These are phyloP conservation scores for Crepidotus variabilis DNA, from an alignment of 768 basidiomycete genomes.

Conservation along the genomic window DNA sequence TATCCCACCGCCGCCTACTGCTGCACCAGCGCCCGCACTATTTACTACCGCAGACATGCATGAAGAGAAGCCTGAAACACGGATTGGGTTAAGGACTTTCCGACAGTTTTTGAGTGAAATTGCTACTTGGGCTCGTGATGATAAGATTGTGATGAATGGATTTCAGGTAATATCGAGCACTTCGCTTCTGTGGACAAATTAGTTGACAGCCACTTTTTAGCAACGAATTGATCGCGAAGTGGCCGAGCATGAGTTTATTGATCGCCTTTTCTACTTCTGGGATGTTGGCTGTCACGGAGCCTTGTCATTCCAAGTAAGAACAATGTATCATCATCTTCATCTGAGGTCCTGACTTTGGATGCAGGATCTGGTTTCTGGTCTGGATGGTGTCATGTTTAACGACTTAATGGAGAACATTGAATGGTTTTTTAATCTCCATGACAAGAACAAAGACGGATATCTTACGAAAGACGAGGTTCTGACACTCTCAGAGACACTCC, in stretches of 20 bases:
- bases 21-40: slow-evolving; percentile 45
- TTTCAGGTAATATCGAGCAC: slow-evolving; percentile 56
- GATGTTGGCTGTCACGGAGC: slow-evolving; percentile 79
- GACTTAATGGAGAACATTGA: slow-evolving; percentile 98
- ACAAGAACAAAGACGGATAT: slow-evolving; percentile 94
- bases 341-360: not conserved
- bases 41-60: slow-evolving; percentile 54
- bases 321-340: not conserved
- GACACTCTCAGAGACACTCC: slow-evolving; percentile 88
- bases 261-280: slow-evolving; percentile 94
- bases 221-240: slow-evolving; percentile 84
- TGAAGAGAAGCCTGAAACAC: slow-evolving; percentile 84
- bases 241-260: slow-evolving; percentile 96
- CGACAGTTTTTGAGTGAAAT: slow-evolving; percentile 87
- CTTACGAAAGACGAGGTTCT: slow-evolving; percentile 96
- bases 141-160: slow-evolving; percentile 88
- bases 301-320: slow-evolving; percentile 80
- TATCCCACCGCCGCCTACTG: slow-evolving; percentile 60
- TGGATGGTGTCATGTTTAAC: slow-evolving; percentile 91
- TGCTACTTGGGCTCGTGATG: slow-evolving; percentile 93
- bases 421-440: slow-evolving; percentile 96
- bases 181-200: not conserved
- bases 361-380: slow-evolving; percentile 84
- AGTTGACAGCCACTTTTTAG: slow-evolving; percentile 29
- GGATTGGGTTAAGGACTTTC: slow-evolving; percentile 85